Base-by-base conservation (phyloP, 495 filamentous ascomycete genomes). In the Pyrenopolyporus hunteri region DNA sequence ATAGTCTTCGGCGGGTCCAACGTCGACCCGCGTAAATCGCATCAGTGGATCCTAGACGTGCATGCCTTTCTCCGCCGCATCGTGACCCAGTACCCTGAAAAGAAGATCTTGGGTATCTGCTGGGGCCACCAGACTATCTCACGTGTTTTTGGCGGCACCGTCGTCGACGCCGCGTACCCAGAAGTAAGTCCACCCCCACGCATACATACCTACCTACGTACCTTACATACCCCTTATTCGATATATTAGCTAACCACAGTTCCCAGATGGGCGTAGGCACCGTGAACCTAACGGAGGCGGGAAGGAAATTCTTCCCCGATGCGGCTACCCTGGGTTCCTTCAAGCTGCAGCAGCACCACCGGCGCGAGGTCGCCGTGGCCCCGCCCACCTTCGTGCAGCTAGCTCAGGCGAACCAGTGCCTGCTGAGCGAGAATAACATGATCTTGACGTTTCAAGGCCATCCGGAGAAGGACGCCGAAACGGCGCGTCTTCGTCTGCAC, bases 361-460 rank as follows among this genome's bases (percentile, higher is more conserved):
- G 76, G 2, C 72, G 78, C 2, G 74, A 70, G 20, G 72, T 80
- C 9, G 68, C 65, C 14, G 60, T 31, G 0, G 47, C 65, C 1
- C 73, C 76, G 0, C 36, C 64, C 8, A 70, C 69, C 0, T 82
- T 80, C 28, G 14, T 58, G 4, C 44, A 57, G 22, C 55, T 82
- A 46, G 63, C 77, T 0, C 73, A 70, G n/a, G 71, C 64, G 0
- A 72, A 74, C 53, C 73, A 82, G 59, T 54, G 60, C 11, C 75
- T 81, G 32, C 37, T 79, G 8, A 77, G 72, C 40, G 64, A 75
- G 36, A 68, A 63, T 49, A 73, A 74, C 59, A 68, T 71, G 4
- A 71, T 82, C 32, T 59, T 81, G 14, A 79, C 78, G 2, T 77
- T 82, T 29, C 79, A 82, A 50, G 78, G 78, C 1, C 79, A 82